These are phyloP conservation scores for Pleurostoma richardsiae DNA, from an alignment of 2,329 filamentous ascomycete species.

Conservation along the genomic window DNA sequence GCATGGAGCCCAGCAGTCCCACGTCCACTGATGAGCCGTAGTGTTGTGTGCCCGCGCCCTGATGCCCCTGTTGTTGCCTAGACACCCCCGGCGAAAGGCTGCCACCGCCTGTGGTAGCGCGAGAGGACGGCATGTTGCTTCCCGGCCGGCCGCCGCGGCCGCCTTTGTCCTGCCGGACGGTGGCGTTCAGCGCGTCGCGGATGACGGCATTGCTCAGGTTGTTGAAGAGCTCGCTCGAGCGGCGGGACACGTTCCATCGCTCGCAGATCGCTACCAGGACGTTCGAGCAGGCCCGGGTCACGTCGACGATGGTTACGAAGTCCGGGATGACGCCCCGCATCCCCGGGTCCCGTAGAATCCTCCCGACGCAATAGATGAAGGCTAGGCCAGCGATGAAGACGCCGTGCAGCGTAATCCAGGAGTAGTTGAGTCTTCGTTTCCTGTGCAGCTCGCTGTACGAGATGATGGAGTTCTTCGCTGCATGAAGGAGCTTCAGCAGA, in stretches of 20 bases:
- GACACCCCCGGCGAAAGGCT: too few relatives aligned
- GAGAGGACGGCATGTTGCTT: too few relatives aligned
- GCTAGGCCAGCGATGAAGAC: constrained; percentile 13
- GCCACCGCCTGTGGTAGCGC: too few relatives aligned
- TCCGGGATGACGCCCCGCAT: constrained; percentile 4
- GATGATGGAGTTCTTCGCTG: too few relatives aligned
- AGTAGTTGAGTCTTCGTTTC: constrained; percentile 11
- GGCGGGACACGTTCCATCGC: constrained; percentile 11
- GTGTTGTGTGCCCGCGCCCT: too few relatives aligned
- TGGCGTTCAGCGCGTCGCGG: background rate
- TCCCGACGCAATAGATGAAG: constrained; percentile 10
- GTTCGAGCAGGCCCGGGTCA: constrained; percentile 12
- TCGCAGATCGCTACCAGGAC: constrained; percentile 13
- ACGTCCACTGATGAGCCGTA: too few relatives aligned
- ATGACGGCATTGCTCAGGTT: constrained; percentile 6
- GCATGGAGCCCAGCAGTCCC: too few relatives aligned
- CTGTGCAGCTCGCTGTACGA: constrained; percentile 9
- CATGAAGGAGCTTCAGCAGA: constrained; percentile 3
- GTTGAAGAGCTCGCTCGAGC: constrained; percentile 8
- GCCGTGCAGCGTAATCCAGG: constrained; percentile 13
- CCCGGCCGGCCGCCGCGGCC: too few relatives aligned
- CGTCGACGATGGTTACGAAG: constrained; percentile 6
- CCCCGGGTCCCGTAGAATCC: constrained; percentile 6
- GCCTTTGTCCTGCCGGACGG: too few relatives aligned
- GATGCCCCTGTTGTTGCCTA: too few relatives aligned